A percentile compares a stretch with the other conserved stretches of the same genome.
phyloP scores from a whole-genome alignment of 768 basidiomycete genomes.

The Cytidiella melzeri region DNA sequence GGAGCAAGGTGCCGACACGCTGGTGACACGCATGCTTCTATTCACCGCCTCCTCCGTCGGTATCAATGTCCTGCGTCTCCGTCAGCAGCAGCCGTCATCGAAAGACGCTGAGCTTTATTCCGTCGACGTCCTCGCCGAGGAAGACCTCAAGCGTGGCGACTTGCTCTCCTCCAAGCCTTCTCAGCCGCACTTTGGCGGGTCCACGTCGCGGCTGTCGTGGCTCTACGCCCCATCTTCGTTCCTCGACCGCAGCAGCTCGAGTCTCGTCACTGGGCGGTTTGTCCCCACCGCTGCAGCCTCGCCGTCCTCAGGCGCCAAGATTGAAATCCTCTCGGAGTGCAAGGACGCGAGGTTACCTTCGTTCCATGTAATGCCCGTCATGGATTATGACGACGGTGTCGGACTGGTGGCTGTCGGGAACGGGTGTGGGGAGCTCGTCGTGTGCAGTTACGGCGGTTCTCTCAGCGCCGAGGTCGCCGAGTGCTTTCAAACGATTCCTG shows the following conservation, averaged over 20 bases:
- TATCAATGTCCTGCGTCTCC: slow-evolving; percentile 9
- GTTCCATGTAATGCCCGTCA: slow-evolving; percentile 11
- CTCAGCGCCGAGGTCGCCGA: not conserved
- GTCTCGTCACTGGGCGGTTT: slow-evolving; percentile 1
- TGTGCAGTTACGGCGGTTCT: slow-evolving; percentile 9
- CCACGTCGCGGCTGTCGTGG: slow-evolving; percentile 10
- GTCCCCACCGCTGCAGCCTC: not conserved
- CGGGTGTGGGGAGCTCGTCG: slow-evolving; percentile 9
- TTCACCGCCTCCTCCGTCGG: slow-evolving; percentile 10
- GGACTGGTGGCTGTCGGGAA: slow-evolving; percentile 11
- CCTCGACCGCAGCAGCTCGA: slow-evolving; percentile 8
- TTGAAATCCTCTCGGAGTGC: slow-evolving; percentile 9
- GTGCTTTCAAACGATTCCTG: slow-evolving; percentile 6
- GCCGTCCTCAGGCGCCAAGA: not conserved
- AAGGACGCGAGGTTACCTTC: slow-evolving; percentile 8
- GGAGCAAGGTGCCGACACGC: not conserved
- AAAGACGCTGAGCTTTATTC: not conserved
- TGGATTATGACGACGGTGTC: slow-evolving; percentile 13
- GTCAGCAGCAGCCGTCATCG: not conserved
- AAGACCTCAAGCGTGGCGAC: slow-evolving; percentile 4
- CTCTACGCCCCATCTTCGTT: slow-evolving; percentile 6
- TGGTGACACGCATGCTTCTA: not conserved
- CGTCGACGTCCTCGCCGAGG: slow-evolving; percentile 6
- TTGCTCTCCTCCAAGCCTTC: slow-evolving; percentile 1
- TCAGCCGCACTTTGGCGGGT: slow-evolving; percentile 10